These are phyloP conservation scores for Diutina pseudorugosa DNA, from an alignment of 1,139 yeast genomes.

Conservation along the genomic window DNA sequence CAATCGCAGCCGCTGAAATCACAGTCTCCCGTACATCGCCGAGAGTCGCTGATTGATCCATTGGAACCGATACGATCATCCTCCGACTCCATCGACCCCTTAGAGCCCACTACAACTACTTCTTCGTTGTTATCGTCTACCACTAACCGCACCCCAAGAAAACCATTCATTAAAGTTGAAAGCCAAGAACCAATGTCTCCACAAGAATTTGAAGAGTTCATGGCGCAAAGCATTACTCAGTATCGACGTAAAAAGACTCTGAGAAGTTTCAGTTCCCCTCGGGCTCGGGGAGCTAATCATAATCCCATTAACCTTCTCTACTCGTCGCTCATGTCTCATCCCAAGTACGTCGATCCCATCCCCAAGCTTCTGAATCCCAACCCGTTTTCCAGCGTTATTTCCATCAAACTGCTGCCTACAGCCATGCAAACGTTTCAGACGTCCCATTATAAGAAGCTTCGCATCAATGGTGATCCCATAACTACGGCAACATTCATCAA, in stretches of 20 bases:
- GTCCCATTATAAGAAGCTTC: constrained; percentile 31
- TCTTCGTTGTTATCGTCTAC: background rate
- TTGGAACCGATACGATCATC: too few relatives aligned
- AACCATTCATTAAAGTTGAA: background rate
- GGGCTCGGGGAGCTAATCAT: background rate
- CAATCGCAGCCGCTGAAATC: too few relatives aligned
- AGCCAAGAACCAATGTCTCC: background rate
- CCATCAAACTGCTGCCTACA: constrained; percentile 27
- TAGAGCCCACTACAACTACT: too few relatives aligned
- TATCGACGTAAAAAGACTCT: background rate
- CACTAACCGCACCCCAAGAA: background rate
- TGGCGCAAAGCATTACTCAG: background rate
- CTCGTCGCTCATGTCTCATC: constrained; percentile 3
- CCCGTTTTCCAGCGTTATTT: background rate
- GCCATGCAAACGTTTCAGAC: constrained; percentile 24
- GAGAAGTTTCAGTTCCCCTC: background rate
- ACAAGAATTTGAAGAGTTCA: background rate
- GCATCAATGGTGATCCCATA: constrained; percentile 9
- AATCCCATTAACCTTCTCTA: constrained; percentile 9
- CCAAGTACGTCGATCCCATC: constrained; percentile 4
- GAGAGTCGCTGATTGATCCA: background rate
- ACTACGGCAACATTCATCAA: background rate
- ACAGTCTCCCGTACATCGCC: background rate
- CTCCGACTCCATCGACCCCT: too few relatives aligned
- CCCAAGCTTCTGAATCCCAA: background rate